Evolutionary conservation across 345 rosid genomes (phyloP), one percentile per base, ranked within the genome.

Genomic region (Odontarrhena argentea): DNA sequence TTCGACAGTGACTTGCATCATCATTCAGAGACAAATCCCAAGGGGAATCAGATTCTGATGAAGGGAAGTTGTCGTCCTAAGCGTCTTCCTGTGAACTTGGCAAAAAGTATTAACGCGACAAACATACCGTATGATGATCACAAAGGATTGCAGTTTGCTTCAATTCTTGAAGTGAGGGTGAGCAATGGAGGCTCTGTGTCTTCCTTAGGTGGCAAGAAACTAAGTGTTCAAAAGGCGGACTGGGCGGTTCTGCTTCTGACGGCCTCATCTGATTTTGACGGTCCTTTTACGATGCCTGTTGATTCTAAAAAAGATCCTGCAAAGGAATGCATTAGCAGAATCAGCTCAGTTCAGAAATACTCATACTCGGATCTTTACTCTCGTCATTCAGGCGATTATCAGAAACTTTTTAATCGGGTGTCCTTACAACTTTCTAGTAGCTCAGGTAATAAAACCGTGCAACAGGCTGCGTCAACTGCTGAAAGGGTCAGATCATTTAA

Each of bases 241-340:
- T 88, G 95, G 96, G 94, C 82, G 8, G 82, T 88, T 74, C 53
- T 91, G 62, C 69, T 67, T 56, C 69, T 91, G 13, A 77, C 74
- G 8, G 84, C 92, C 71, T 78, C 91, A 30, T 88, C 99, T 68
- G 87, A 91, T 8, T 94, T 91, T 69, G 91, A 85, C 7, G 96
- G 97, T 7, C 94, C 99, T 24, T 83, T 88, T 66, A 81, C 74
- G 1, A 77, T 76, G 69, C 97, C 99, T 34, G 74, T 26, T 50
- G 91, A 84, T 73, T 94, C 99, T 58, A 84, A 71, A 74, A 88
- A 38, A 69, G 79, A 88, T 44, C 89, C 92, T 1, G 74, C 73
- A 49, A 74, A 82, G 51, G 92, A 83, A 26, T 82, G 82, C 24
- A 8, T 48, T 28, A 60, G 37, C 59, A 74, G 70, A 56, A 71